Conservation (phyloP, 176 grass and related monocot genomes). For the Zea mays region Zm-B73-REFERENCE-NAM-5.0 NC_050096.1:308305501-308306000, state of each 20-base stretch:
- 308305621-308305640: not conserved
- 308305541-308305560: conserved; percentile 67
- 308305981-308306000: conserved; percentile 44
- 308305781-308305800: not conserved
- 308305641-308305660: not conserved
- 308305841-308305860: not conserved
- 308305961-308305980: conserved; percentile 24
- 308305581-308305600: not conserved
- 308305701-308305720: not conserved
- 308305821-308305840: not conserved
- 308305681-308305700: not conserved
- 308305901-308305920: conserved; percentile 20
- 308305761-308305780: conserved; percentile 3
- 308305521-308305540: conserved; percentile 74
- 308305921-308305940: conserved; percentile 10
- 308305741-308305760: not conserved
- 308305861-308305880: not conserved
- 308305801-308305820: not conserved
- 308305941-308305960: conserved; percentile 39
- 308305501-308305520: conserved; percentile 86
- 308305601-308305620: not conserved
- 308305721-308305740: not conserved
- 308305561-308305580: conserved; percentile 30
- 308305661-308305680: not conserved
- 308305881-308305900: not conserved